Evolutionary conservation across 192 early-diverging fungal genomes (phyloP).

Genomic region (Chytriomyces hyalinus): DNA sequence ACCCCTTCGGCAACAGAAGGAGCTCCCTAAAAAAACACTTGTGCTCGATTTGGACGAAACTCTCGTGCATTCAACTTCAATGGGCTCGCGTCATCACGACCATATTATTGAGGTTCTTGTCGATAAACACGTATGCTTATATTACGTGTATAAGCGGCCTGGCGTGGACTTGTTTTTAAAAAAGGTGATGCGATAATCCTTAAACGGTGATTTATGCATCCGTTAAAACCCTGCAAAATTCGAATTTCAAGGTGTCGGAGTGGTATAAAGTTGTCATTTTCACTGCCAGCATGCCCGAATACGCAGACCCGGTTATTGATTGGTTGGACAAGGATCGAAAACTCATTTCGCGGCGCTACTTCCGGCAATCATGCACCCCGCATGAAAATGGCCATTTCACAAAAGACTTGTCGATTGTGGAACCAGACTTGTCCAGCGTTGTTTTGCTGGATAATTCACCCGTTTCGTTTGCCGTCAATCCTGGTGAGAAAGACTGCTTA

Average conservation of each 20-base stretch:
- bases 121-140: slow-evolving; percentile 79
- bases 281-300: slow-evolving; percentile 89
- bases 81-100: slow-evolving; percentile 64
- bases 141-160: slow-evolving; percentile 91
- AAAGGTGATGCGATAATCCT: slow-evolving; percentile 58
- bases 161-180: slow-evolving; percentile 84
- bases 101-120: slow-evolving; percentile 85
- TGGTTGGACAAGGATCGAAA: slow-evolving; percentile 76
- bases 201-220: slow-evolving; percentile 27
- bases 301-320: slow-evolving; percentile 94
- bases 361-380: slow-evolving; percentile 80
- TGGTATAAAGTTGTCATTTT: slow-evolving; percentile 93
- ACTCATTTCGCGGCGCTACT: slow-evolving; percentile 75
- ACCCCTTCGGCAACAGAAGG: background rate
- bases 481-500: slow-evolving; percentile 58
- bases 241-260: slow-evolving; percentile 67
- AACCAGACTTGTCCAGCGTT: slow-evolving; percentile 79
- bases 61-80: slow-evolving; percentile 78
- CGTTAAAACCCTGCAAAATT: background rate
- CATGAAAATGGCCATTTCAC: slow-evolving; percentile 66
- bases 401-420: slow-evolving; percentile 77
- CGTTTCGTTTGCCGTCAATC: slow-evolving; percentile 72
- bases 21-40: slow-evolving; percentile 48
- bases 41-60: slow-evolving; percentile 73
- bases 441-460: slow-evolving; percentile 86